A percentile compares a stretch with the other conserved stretches of the same genome.
These are phyloP conservation scores for Cryphonectria carpinicola DNA, from an alignment of 2,329 filamentous ascomycete species.

Conservation along the genomic window DNA sequence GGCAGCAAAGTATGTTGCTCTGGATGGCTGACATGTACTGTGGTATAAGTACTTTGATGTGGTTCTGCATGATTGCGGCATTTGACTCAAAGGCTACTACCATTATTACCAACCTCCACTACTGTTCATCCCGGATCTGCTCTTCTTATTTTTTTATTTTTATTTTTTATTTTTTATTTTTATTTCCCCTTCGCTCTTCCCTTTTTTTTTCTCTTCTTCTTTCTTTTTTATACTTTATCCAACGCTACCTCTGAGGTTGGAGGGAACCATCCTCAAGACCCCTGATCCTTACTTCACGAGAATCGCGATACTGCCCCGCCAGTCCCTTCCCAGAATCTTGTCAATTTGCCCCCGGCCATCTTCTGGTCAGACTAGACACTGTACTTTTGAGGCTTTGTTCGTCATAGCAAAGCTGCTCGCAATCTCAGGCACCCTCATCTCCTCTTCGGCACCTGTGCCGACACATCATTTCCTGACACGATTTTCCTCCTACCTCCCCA, in stretches of 20 bases:
- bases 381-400: slow-evolving; percentile 20
- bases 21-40: background rate
- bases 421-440: slow-evolving; percentile 12
- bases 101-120: background rate
- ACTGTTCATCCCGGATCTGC: background rate
- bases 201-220: too few relatives aligned
- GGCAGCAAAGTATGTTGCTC: background rate
- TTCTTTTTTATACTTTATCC: background rate
- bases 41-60: slow-evolving; percentile 7
- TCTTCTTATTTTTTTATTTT: background rate
- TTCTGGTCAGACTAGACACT: slow-evolving; percentile 31
- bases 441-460: slow-evolving; percentile 5
- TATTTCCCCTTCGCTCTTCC: background rate
- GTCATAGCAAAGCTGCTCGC: slow-evolving; percentile 19
- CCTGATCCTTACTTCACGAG: slow-evolving; percentile 35
- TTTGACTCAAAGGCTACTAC: slow-evolving; percentile 7
- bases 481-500: background rate
- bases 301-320: slow-evolving; percentile 34
- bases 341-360: slow-evolving; percentile 31
- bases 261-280: slow-evolving; percentile 32
- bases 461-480: background rate
- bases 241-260: slow-evolving; percentile 18
- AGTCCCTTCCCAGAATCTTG: slow-evolving; percentile 31
- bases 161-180: background rate
- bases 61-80: background rate